Base-by-base conservation (phyloP, 176 grass and related monocot species). In the Cenchrus americanus region DNA sequence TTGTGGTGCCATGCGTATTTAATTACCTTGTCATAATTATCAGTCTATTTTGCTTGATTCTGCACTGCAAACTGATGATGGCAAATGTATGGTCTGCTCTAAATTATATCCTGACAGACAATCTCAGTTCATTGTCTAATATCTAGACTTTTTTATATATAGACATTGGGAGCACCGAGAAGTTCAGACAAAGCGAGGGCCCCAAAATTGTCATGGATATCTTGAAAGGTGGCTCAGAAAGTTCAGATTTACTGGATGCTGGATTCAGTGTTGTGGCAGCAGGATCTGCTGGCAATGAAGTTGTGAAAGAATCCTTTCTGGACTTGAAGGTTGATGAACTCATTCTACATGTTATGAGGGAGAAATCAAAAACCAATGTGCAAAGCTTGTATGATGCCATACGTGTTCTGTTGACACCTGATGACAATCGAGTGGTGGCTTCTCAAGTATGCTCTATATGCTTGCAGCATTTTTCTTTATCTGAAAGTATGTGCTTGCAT, bases 241-340 rank as follows among this genome's bases (percentile, higher is more conserved):
- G 69, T 79, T 84, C 61, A 78, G 84, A 90, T 77, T 44, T 98
- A 73, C 81, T 91, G 78, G 91, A 93, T 84, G 85, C 85, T 75
- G 85, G 85, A 53, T 95, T 98, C 73, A 67, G 93, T 34, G 89
- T 92, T 57, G 90, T 95, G 70, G 93, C 89, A 30, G 67, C 74
- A 3, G 85, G 85, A 51, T 91, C 93, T 85, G 87, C 93, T 80
- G 89, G 87, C 50, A 93, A 95, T 87, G 96, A 98, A 95, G 87
- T 98, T 86, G 85, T 98, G 19, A 98, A 98, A 83, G 93, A 98
- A 68, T 88, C 83, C 77, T 93, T 95, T 71, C 95, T 98, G 89
- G 87, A 88, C 51, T 19, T 95, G 69, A 95, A 95, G 83, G 77
- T 94, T 24, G 89, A 93, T 87, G 87, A 93, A 32, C 43, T 94